phyloP scores from a whole-genome alignment of 805 yeast genomes.

The Vanderwaltozyma verrucispora region DNA sequence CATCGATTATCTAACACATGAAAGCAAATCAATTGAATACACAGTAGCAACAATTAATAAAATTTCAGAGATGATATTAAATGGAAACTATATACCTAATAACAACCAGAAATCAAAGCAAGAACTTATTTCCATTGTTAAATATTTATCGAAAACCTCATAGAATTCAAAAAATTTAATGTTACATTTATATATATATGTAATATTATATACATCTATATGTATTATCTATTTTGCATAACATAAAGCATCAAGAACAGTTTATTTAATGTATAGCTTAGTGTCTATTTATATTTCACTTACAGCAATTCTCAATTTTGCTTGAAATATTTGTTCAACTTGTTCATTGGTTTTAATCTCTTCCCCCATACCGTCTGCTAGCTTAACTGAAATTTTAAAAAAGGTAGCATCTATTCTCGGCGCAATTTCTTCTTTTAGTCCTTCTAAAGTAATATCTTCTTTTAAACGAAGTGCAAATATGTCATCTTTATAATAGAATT shows the following conservation, averaged over 20 bases:
- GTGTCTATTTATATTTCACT: constrained; percentile 13
- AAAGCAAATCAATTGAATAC: constrained; percentile 20
- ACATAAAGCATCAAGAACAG: no score
- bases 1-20: constrained; percentile 35
- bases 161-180: neutral
- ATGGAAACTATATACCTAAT: constrained; percentile 16
- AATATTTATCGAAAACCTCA: constrained; percentile 1
- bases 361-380: constrained; percentile 25
- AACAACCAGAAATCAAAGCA: neutral
- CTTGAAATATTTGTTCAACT: constrained; percentile 25
- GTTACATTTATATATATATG: neutral
- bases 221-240: no score
- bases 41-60: constrained; percentile 13
- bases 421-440: constrained; percentile 39
- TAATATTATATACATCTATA: no score
- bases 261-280: no score
- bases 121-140: neutral
- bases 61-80: constrained; percentile 13
- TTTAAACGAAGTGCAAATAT: constrained; percentile 62
- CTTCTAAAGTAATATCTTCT: constrained; percentile 36
- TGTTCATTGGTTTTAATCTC: constrained; percentile 29
- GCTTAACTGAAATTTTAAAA: constrained; percentile 30
- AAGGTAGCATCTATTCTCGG: constrained; percentile 36
- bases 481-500: constrained; percentile 70
- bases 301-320: constrained; percentile 30